Evolutionary conservation across 148 eudicot species (phyloP).

Genomic region (Gaultheria prostrata): DNA sequence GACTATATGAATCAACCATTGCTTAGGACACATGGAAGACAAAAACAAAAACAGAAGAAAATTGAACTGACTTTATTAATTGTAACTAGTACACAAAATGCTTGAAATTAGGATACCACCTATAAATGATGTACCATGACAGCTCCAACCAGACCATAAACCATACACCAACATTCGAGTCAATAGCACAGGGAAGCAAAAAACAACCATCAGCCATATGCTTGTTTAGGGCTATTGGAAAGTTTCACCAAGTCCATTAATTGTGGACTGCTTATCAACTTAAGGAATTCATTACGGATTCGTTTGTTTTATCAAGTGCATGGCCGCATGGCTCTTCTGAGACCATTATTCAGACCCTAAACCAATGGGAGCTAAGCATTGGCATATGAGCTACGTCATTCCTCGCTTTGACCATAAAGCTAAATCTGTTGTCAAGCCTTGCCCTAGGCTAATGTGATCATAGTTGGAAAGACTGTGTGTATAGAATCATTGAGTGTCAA

Average conservation of each 20-base stretch:
- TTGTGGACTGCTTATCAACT: not conserved
- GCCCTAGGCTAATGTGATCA: not conserved
- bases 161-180: not conserved
- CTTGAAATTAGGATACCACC: not conserved
- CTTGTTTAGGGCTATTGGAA: not conserved
- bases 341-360: slow-evolving; percentile 1
- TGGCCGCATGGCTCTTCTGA: not conserved
- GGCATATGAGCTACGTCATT: not conserved
- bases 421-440: not conserved
- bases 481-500: not conserved
- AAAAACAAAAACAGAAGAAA: not conserved
- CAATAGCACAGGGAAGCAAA: not conserved
- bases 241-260: not conserved
- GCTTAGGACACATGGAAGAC: not conserved
- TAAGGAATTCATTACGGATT: not conserved
- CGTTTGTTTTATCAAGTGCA: not conserved
- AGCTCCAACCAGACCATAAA: not conserved
- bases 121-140: not conserved
- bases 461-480: not conserved
- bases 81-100: not conserved
- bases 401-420: not conserved
- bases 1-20: not conserved
- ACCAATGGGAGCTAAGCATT: not conserved
- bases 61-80: not conserved
- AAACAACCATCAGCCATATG: not conserved